These are phyloP conservation scores for Astrothelium macrocarpum DNA, from an alignment of 495 filamentous ascomycete genomes.

Conservation along the genomic window DNA sequence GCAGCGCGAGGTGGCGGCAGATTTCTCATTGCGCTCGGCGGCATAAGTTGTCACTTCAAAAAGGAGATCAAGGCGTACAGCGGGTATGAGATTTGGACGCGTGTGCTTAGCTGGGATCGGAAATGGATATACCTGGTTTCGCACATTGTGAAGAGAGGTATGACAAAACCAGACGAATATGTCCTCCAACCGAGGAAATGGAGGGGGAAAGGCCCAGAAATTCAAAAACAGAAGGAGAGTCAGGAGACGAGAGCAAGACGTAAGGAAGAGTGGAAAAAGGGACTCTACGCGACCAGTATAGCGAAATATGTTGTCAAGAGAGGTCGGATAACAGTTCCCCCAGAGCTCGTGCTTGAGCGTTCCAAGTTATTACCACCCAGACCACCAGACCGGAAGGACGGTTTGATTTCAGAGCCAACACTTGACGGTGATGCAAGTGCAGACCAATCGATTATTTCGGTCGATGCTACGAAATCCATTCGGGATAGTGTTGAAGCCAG, in stretches of 20 bases:
- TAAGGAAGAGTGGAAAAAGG: conserved; percentile 15
- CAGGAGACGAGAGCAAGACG: conserved; percentile 22
- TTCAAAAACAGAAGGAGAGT: conserved; percentile 16
- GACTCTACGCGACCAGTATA: conserved; percentile 61
- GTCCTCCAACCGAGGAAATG: conserved; percentile 37
- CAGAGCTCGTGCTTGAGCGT: conserved; percentile 62
- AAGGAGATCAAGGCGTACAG: conserved; percentile 58
- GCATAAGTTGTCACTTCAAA: conserved; percentile 55
- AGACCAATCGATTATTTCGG: not conserved
- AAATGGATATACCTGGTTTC: conserved; percentile 77
- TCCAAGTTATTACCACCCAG: conserved; percentile 55
- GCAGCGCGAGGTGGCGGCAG: conserved; percentile 23
- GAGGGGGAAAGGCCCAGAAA: conserved; percentile 5
- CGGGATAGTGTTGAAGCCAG: conserved; percentile 7
- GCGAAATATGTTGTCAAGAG: conserved; percentile 88
- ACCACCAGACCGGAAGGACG: conserved; percentile 26
- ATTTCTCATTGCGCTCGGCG: conserved; percentile 55
- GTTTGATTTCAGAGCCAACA: conserved; percentile 12
- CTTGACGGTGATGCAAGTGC: conserved; percentile 5
- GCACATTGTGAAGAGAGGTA: conserved; percentile 58
- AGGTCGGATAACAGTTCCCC: conserved; percentile 73
- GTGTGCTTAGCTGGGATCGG: conserved; percentile 62
- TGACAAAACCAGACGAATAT: conserved; percentile 40
- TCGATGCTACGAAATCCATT: conserved; percentile 9
- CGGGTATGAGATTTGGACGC: conserved; percentile 56